These are phyloP conservation scores for Adansonia grandidieri DNA, from an alignment of 441 rosid species.

Conservation along the genomic window DNA sequence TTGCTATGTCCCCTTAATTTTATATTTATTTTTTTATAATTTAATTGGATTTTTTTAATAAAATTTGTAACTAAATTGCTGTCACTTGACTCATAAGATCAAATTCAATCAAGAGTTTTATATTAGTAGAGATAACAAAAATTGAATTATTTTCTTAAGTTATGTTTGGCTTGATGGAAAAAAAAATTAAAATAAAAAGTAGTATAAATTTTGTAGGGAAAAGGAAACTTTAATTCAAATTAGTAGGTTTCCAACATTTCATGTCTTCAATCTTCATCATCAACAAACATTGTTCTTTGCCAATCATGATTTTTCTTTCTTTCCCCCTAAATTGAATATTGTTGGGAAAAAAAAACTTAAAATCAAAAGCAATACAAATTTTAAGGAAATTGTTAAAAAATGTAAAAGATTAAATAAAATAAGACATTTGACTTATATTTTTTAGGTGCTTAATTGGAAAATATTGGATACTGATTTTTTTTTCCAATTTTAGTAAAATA, in stretches of 20 bases:
- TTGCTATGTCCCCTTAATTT: too few relatives aligned
- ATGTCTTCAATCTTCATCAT: conserved; percentile 12
- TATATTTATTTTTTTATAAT: too few relatives aligned
- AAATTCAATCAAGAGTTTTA: too few relatives aligned
- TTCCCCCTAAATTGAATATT: background rate
- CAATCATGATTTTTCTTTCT: background rate
- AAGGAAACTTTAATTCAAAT: conserved; percentile 9
- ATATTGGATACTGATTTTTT: background rate
- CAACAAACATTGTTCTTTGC: background rate
- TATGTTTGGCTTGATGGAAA: background rate
- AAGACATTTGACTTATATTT: too few relatives aligned
- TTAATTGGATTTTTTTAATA: too few relatives aligned
- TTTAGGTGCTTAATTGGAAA: too few relatives aligned
- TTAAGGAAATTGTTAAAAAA: too few relatives aligned
- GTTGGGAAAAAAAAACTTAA: background rate
- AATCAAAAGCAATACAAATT: background rate
- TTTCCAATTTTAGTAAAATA: background rate
- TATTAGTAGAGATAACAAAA: too few relatives aligned
- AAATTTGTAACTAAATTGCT: too few relatives aligned
- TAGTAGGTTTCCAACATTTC: conserved; percentile 21
- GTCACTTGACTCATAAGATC: too few relatives aligned
- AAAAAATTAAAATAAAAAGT: background rate
- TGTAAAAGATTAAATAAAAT: background rate
- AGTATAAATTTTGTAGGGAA: background rate
- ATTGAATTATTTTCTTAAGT: background rate